Base-by-base conservation (phyloP, 129 eudicot genomes). In the Tagetes erecta region DNA sequence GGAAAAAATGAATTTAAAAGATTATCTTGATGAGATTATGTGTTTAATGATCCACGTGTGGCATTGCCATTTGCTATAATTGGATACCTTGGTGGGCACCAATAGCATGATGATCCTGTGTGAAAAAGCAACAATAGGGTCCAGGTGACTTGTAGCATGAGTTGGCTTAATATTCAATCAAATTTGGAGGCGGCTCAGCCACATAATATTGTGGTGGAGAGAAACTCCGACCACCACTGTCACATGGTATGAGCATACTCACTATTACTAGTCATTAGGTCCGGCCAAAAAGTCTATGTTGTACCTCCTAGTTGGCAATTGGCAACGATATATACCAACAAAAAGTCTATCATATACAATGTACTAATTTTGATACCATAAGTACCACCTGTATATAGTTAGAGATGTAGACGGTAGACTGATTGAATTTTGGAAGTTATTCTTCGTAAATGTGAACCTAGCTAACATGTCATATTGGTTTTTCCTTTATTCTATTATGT, bases 121-220 rank as follows among this genome's bases (percentile, higher is more conserved):
- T 44, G 50, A 10, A 56, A 80, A 80, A 57, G 70, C 64, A 58
- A 59, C 35, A 3, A 4, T 2, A 4, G 82, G 73, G 67, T 8
- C 78, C 78, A 35, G 45, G n/a, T 70, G 71, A 70, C 63, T 38
- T 47, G 82, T 50, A 62, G 56, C 35, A 46, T 49, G 69, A 70
- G 10, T 62, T 50, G 53, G 82, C 77, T 73, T 64, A 64, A 64
- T 73, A 64, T 63, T 64, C 52, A 46, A 66, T 38, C 68, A 34
- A 37, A 11, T 11, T 56, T 78, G 42, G 81, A 60, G 36, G 38
- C 64, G 44, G 60, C 49, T 51, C 9, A 33, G 73, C 91, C 91
- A 86, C 91, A 75, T 58, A 38, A 73, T 67, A 58, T 64, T 53
- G 86, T 75, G 88, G 88, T 62, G 44, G 62, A 85, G 84, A 81